Conservation (phyloP, 257 asterid genomes). For the Galeopsis tetrahit region DNA sequence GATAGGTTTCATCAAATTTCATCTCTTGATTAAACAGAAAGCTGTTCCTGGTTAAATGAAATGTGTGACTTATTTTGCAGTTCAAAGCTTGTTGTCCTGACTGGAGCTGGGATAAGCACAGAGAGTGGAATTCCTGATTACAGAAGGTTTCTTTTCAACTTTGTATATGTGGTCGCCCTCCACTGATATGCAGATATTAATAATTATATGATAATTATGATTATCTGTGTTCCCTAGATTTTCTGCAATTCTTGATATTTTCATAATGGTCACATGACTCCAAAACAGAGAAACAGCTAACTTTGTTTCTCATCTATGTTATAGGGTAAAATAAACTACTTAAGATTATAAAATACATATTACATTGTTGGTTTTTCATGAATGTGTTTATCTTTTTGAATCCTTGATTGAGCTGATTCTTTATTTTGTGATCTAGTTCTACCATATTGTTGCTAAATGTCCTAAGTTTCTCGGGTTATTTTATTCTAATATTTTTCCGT, state of each 20-base stretch:
- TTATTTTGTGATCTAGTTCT: not conserved
- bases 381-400: not conserved
- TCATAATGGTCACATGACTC: not conserved
- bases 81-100: slow-evolving; percentile 77
- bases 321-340: not conserved
- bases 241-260: slow-evolving; percentile 19
- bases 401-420: slow-evolving; percentile 12
- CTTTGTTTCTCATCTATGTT: slow-evolving; percentile 4
- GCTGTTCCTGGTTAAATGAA: slow-evolving; percentile 17
- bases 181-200: slow-evolving; percentile 13
- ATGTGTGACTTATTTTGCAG: slow-evolving; percentile 49
- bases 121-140: slow-evolving; percentile 99
- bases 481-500: not conserved
- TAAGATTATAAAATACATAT: not conserved
- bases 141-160: slow-evolving; percentile 62
- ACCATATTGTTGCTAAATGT: slow-evolving; percentile 6
- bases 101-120: slow-evolving; percentile 98
- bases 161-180: not conserved
- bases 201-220: not conserved
- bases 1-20: slow-evolving; percentile 10
- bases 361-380: not conserved
- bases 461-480: not conserved
- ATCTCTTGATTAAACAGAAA: not conserved
- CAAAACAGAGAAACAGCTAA: not conserved
- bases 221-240: slow-evolving; percentile 16